Evolutionary conservation across 2,329 filamentous ascomycete species (phyloP).

Genomic region (Aspergillus novoparasiticus): DNA sequence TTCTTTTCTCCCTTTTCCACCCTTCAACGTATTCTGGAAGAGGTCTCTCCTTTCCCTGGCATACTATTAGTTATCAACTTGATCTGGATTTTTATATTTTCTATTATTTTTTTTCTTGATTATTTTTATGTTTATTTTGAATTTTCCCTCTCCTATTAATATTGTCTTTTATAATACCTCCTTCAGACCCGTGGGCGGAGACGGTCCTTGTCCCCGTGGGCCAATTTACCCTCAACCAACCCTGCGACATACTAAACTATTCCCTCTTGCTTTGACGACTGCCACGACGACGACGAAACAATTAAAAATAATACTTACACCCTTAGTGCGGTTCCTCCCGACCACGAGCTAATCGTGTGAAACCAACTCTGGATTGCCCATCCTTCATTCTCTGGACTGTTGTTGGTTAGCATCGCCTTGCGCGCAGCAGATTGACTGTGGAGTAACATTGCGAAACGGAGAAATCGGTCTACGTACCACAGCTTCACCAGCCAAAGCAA

Average conservation of each 20-base stretch:
- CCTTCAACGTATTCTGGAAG: background rate
- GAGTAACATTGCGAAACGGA: conserved; percentile 22
- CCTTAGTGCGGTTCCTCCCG: conserved; percentile 14
- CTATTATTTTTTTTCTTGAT: background rate
- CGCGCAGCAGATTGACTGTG: conserved; percentile 17
- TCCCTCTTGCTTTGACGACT: conserved; percentile 8
- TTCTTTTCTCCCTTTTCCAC: conserved; percentile 6
- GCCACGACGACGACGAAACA: conserved; percentile 19
- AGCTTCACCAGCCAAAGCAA: conserved; percentile 7
- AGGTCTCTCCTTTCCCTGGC: background rate
- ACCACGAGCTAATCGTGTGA: conserved; percentile 19
- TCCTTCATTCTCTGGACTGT: conserved; percentile 9
- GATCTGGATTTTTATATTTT: conserved; percentile 2
- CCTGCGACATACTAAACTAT: conserved; percentile 10
- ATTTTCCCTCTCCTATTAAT: background rate
- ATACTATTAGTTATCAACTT: background rate
- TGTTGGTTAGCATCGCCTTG: conserved; percentile 13
- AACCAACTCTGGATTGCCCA: conserved; percentile 14
- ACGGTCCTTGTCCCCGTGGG: conserved; percentile 8
- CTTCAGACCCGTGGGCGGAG: conserved; percentile 9
- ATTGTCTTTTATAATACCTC: conserved; percentile 2
- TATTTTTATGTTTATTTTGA: background rate
- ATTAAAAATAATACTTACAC: background rate
- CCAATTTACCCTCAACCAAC: conserved; percentile 15
- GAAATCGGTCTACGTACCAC: conserved; percentile 14